phyloP scores from a whole-genome alignment of 768 basidiomycete genomes.

The Nidularia pulvinata region DNA sequence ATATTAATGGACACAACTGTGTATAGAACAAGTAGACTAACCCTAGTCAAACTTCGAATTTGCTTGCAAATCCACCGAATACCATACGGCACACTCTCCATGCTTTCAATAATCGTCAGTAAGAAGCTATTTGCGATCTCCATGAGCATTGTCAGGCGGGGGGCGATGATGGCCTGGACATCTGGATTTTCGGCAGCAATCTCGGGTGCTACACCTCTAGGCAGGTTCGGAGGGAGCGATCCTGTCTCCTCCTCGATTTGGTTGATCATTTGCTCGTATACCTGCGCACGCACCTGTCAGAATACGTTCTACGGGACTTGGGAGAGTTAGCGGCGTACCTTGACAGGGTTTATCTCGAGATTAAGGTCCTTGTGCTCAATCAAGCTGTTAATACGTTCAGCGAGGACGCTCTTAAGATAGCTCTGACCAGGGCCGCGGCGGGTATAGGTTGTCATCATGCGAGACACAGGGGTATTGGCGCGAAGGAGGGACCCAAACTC shows the following conservation, averaged over 20 bases:
- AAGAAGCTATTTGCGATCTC: conserved; percentile 99
- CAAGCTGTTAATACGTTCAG: conserved; percentile 97
- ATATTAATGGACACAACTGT: background rate
- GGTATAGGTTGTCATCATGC: conserved; percentile 99
- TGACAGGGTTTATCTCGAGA: conserved; percentile 98
- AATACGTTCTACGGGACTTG: background rate
- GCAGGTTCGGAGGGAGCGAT: conserved; percentile 85
- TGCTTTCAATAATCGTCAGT: conserved; percentile 95
- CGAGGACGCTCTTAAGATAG: conserved; percentile 96
- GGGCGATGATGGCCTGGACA: conserved; percentile 98
- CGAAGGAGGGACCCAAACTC: conserved; percentile 99
- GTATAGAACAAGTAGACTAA: conserved; percentile 31
- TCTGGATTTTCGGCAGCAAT: conserved; percentile 92
- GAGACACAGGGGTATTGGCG: conserved; percentile 98
- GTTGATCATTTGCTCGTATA: conserved; percentile 99
- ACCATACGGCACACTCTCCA: conserved; percentile 99
- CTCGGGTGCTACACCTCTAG: conserved; percentile 93
- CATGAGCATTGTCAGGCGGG: conserved; percentile 98
- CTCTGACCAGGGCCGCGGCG: conserved; percentile 98
- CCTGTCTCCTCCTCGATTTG: conserved; percentile 99
- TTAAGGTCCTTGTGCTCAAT: conserved; percentile 99
- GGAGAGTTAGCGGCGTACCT: conserved; percentile 46
- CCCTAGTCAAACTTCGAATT: conserved; percentile 94
- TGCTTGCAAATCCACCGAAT: conserved; percentile 99
- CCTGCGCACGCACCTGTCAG: conserved; percentile 41